Conservation (phyloP, 2,329 filamentous ascomycete species). For the Fusarium sterilihyphosum region DNA sequence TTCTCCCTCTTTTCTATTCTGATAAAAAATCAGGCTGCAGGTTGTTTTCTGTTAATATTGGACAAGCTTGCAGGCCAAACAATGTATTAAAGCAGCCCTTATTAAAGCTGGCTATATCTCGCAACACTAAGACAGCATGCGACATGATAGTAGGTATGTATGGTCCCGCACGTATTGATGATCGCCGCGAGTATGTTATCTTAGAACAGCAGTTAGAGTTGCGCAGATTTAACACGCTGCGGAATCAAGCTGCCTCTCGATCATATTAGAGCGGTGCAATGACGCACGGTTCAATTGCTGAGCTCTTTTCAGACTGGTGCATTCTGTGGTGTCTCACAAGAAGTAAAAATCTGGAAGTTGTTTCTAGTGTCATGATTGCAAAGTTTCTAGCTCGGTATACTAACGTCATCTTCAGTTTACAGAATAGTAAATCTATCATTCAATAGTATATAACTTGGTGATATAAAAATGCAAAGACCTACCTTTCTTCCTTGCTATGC, state of each 20-base stretch:
- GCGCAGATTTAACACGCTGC: not conserved
- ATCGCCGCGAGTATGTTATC: accelerated
- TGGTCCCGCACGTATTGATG: accelerated
- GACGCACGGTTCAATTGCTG: accelerated
- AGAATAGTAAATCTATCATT: accelerated
- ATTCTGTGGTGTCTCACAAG: not conserved
- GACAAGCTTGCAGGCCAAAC: too few species aligned
- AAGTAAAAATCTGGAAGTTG: not conserved
- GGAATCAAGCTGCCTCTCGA: accelerated
- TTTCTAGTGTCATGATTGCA: not conserved
- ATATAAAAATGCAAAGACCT: not conserved
- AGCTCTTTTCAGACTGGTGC: accelerated
- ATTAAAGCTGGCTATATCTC: not conserved
- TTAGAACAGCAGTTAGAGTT: accelerated
- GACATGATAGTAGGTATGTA: too few species aligned
- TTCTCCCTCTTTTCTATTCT: too few species aligned
- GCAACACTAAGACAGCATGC: accelerated
- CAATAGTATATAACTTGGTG: not conserved
- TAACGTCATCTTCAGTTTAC: accelerated
- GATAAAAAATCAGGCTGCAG: too few species aligned
- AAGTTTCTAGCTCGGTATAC: not conserved
- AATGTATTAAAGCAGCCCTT: accelerated
- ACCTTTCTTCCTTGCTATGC: accelerated
- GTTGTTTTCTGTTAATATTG: too few species aligned
- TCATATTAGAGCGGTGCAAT: not conserved